Conservation (phyloP, 2,329 filamentous ascomycete genomes). For the Aspergillus pseudoglaucus region DNA sequence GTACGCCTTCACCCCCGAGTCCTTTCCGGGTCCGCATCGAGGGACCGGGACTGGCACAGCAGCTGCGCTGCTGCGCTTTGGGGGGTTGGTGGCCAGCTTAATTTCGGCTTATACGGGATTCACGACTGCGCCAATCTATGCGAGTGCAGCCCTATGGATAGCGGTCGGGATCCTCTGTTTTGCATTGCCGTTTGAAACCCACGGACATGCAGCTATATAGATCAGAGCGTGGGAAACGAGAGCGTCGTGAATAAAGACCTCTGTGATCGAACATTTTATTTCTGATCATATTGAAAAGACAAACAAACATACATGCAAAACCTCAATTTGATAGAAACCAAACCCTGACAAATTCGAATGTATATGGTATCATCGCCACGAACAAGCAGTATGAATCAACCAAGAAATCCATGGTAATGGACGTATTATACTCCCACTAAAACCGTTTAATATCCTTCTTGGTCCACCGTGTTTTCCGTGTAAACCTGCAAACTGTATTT, state of each 20-base stretch:
- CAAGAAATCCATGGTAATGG: background rate
- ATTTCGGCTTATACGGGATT: conserved; percentile 41
- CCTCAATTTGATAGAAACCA: too few relatives aligned
- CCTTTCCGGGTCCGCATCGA: conserved; percentile 21
- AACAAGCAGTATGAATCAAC: too few relatives aligned
- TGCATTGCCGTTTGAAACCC: conserved; percentile 42
- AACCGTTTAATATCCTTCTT: conserved; percentile 15
- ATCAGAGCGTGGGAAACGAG: background rate
- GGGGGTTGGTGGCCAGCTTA: conserved; percentile 37
- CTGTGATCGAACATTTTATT: too few relatives aligned
- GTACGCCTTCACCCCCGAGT: conserved; percentile 24
- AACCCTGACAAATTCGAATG: too few relatives aligned
- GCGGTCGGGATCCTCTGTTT: conserved; percentile 37
- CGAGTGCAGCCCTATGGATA: conserved; percentile 41
- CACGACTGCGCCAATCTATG: conserved; percentile 41
- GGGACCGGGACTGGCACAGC: conserved; percentile 26
- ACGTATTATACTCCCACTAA: background rate
- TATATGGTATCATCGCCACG: too few relatives aligned
- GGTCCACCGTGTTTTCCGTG: conserved; percentile 20
- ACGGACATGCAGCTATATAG: conserved; percentile 21
- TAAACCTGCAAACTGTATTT: conserved; percentile 23
- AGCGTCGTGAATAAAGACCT: too few relatives aligned
- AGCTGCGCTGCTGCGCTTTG: conserved; percentile 22
- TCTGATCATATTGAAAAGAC: too few relatives aligned
- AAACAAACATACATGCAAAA: too few relatives aligned